phyloP scores from a whole-genome alignment of 2,329 filamentous ascomycete species.

The Phialophora chinensis region DNA sequence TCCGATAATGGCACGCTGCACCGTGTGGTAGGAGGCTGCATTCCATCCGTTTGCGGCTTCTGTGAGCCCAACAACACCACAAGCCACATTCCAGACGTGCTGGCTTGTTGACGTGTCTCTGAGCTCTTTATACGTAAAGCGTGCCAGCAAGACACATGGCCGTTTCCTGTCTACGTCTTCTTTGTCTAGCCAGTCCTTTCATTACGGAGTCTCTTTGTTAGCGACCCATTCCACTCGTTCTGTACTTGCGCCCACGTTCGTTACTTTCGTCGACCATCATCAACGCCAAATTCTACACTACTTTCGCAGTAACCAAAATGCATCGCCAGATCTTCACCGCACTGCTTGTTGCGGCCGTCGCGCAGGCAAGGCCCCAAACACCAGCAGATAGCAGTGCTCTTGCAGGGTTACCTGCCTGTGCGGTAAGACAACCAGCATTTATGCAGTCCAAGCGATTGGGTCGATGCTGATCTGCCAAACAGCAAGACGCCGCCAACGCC shows the following conservation, averaged over 20 bases:
- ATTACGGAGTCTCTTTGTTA: constrained; percentile 5
- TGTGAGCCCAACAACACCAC: not conserved
- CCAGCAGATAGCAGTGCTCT: constrained; percentile 18
- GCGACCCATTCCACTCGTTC: not conserved
- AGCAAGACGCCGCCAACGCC: constrained; percentile 28
- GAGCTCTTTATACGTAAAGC: not conserved
- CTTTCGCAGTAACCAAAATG: constrained; percentile 17
- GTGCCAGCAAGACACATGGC: not conserved
- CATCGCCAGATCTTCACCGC: constrained; percentile 18
- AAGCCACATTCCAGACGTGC: constrained; percentile 16
- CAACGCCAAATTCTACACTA: not conserved
- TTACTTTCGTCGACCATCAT: not conserved
- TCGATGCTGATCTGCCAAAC: not conserved
- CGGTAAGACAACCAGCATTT: constrained; percentile 18
- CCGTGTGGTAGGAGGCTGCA: not conserved
- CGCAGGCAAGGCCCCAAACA: constrained; percentile 28
- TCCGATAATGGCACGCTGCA: not conserved
- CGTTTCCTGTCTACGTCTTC: not conserved
- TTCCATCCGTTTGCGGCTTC: constrained; percentile 9
- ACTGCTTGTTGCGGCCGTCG: constrained; percentile 19
- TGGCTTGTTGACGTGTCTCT: constrained; percentile 6
- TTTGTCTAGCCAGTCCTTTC: not conserved
- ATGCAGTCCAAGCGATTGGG: not conserved
- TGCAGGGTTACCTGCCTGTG: constrained; percentile 31
- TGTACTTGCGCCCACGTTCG: not conserved